These are phyloP conservation scores for Endothia cerciana DNA, from an alignment of 2,329 filamentous ascomycete genomes.

Conservation along the genomic window DNA sequence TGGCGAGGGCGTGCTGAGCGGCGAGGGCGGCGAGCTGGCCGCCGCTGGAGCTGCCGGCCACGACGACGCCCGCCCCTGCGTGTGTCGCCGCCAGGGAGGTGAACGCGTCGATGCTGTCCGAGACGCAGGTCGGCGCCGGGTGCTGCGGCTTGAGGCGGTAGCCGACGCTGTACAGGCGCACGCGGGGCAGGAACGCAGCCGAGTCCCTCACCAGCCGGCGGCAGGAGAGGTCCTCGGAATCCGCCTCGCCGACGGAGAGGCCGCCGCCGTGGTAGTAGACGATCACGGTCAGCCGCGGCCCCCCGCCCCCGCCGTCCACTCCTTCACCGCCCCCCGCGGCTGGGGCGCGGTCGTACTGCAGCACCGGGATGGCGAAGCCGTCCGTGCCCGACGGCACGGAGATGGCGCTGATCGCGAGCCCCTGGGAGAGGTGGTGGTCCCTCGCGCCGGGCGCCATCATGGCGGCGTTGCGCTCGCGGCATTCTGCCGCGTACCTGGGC, in stretches of 20 bases:
- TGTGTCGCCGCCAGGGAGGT: conserved; percentile 29
- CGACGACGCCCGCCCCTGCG: conserved; percentile 35
- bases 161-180: conserved; percentile 48
- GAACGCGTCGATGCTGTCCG: conserved; percentile 47
- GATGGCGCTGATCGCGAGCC: conserved; percentile 37
- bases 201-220: conserved; percentile 43
- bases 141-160: conserved; percentile 50
- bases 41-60: conserved; percentile 52
- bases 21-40: conserved; percentile 52
- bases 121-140: conserved; percentile 44
- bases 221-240: conserved; percentile 54
- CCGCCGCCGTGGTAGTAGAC: conserved; percentile 56
- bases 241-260: conserved; percentile 50
- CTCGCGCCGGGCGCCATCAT: conserved; percentile 42
- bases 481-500: conserved; percentile 45
- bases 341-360: conserved; percentile 38
- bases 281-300: conserved; percentile 37
- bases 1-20: conserved; percentile 38
- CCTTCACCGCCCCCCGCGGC: neutral
- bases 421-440: conserved; percentile 43
- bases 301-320: neutral
- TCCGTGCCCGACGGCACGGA: conserved; percentile 41
- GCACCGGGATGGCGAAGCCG: conserved; percentile 41
- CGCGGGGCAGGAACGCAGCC: conserved; percentile 30
- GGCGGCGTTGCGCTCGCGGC: conserved; percentile 41